Evolutionary conservation across 1,139 yeast species (phyloP), one percentile per base, ranked within the genome.

Genomic region (Pichia inconspicua): DNA sequence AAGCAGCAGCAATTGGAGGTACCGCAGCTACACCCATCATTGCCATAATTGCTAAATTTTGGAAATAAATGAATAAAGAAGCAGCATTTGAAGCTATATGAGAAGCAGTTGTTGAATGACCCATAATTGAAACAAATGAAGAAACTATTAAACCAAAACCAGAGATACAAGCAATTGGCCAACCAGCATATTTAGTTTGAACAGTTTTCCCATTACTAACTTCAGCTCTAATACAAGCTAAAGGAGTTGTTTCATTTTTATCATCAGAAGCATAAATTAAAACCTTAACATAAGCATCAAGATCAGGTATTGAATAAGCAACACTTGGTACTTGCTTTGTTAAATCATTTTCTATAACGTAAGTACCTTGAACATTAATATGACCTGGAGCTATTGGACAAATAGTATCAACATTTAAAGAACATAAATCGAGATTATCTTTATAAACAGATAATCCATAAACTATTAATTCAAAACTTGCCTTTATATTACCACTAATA

Each of bases 1-100:
- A 92, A 4, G 97, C 94, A 2, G 96, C 92, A 10, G 97, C 97
- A 55, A 92, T 88, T 6, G 98, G 98, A 9, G 98, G 98, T 27
- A 88, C 86, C 53, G 81, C 74, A 22, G 89, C 78, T 38, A 92
- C 97, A 44, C 95, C 97, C 92, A 90, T 84, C 96, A 92, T 89
- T 28, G 96, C 79, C 25, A 94, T 84, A 55, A 92, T 84, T 31
- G 97, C 97, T 58, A 92, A 75, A 49, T 88, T 80, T 70, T 92
- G 99, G 77, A 92, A 92, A 68, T 92, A 94, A 51, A 89, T 79
- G 69, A 92, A 92, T 55, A 92, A 73, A 1, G 97, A 87, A 68
- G 92, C 85, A 25, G 96, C 84, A 69, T 92, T 92, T 25, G 97
- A 85, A 14, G 97, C 96, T 65, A 92, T 90, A 65, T 92, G 98